Conservation (phyloP, 1,284 basidiomycete genomes). For the Leccinum subfulvum region DNA sequence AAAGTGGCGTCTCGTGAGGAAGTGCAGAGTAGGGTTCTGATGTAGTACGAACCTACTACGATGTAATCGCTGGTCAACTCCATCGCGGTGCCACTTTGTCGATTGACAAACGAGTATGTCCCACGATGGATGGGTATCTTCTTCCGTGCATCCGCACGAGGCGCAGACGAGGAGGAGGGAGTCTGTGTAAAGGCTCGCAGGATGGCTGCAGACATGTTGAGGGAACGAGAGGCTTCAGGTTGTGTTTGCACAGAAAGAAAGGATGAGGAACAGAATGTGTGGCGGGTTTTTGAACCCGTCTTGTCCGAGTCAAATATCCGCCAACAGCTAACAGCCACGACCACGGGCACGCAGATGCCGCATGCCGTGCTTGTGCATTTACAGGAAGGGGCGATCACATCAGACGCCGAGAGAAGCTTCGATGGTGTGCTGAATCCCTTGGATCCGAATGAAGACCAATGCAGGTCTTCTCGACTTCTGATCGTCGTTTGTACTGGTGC, state of each 20-base stretch:
- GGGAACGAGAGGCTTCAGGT: not conserved
- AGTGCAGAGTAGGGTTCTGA: not conserved
- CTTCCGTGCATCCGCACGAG: slow-evolving; percentile 21
- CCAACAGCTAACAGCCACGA: slow-evolving; percentile 21
- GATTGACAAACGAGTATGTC: slow-evolving; percentile 32
- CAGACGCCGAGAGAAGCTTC: slow-evolving; percentile 20
- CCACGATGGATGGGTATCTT: slow-evolving; percentile 31
- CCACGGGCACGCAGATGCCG: slow-evolving; percentile 21
- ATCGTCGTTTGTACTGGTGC: slow-evolving; percentile 14
- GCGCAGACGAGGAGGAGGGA: slow-evolving; percentile 5
- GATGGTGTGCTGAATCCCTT: slow-evolving; percentile 3
- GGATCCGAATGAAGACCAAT: slow-evolving; percentile 6
- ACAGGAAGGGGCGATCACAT: slow-evolving; percentile 6
- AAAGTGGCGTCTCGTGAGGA: slow-evolving; percentile 7
- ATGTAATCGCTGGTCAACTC: slow-evolving; percentile 28
- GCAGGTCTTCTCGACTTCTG: slow-evolving; percentile 23
- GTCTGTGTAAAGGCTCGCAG: slow-evolving; percentile 26
- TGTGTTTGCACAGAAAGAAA: not conserved
- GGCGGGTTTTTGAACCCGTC: slow-evolving; percentile 20
- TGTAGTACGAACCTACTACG: slow-evolving; percentile 23
- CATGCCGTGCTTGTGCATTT: slow-evolving; percentile 12
- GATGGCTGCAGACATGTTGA: slow-evolving; percentile 25
- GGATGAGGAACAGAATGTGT: not conserved
- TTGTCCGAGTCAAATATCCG: slow-evolving; percentile 4
- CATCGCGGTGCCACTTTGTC: slow-evolving; percentile 35